Evolutionary conservation across 2,329 filamentous ascomycete genomes (phyloP).

Genomic region (Aureobasidium lini): DNA sequence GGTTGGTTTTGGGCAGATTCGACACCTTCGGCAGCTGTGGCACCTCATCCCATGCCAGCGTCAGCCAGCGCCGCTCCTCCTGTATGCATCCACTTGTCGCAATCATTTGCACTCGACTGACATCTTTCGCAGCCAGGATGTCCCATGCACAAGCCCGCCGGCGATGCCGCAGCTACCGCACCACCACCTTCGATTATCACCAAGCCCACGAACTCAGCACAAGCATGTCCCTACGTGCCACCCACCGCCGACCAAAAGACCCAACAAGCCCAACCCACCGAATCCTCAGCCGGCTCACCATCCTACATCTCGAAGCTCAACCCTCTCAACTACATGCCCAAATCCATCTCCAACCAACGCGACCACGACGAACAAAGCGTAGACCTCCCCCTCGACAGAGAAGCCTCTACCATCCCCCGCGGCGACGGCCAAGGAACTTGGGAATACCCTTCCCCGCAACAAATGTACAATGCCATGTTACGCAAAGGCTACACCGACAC

Average conservation of each 20-base stretch:
- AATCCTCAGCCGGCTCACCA: conserved; percentile 28
- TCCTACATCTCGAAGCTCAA: conserved; percentile 61
- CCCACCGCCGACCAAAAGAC: conserved; percentile 24
- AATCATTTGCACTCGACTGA: conserved; percentile 11
- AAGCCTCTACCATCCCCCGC: conserved; percentile 84
- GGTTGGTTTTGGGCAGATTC: conserved; percentile 65
- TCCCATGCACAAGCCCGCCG: conserved; percentile 55
- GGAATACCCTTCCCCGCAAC: conserved; percentile 97
- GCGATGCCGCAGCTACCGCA: conserved; percentile 28
- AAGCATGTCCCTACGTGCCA: conserved; percentile 46
- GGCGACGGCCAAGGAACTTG: conserved; percentile 69
- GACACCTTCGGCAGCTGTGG: conserved; percentile 30
- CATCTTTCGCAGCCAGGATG: conserved; percentile 51
- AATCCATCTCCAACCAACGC: conserved; percentile 70
- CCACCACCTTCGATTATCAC: conserved; percentile 23
- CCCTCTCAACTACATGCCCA: conserved; percentile 93
- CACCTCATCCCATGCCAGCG: conserved; percentile 42
- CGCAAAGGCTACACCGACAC: conserved; percentile 95
- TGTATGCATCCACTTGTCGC: conserved; percentile 34
- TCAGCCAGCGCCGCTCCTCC: conserved; percentile 45
- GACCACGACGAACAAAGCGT: conserved; percentile 62
- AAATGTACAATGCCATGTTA: conserved; percentile 98
- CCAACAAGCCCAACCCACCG: not conserved
- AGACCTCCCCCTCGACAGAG: conserved; percentile 69
- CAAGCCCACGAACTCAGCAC: conserved; percentile 24